Percentiles rank a stretch among this genome's conserved stretches.
Conservation (phyloP, 2,329 filamentous ascomycete genomes). For the Talaromyces sp. region DNA sequence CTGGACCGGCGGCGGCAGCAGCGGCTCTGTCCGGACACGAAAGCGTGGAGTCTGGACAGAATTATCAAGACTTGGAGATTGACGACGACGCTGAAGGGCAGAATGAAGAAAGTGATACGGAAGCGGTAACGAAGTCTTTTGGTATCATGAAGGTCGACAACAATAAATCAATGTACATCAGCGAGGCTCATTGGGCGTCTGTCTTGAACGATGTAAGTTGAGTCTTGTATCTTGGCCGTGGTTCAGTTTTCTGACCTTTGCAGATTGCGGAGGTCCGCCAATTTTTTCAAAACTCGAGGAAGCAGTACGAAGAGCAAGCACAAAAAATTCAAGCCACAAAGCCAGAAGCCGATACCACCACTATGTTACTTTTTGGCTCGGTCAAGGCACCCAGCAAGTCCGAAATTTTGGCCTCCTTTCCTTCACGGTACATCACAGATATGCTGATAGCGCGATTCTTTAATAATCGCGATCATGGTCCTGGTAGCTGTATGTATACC, state of each 20-base stretch:
- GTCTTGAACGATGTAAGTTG: conserved; percentile 63
- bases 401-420: conserved; percentile 76
- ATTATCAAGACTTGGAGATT: conserved; percentile 37
- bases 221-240: background rate
- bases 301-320: conserved; percentile 79
- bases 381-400: conserved; percentile 64
- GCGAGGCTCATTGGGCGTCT: conserved; percentile 78
- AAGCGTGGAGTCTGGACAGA: conserved; percentile 37
- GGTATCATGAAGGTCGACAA: conserved; percentile 82
- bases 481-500: conserved; percentile 53
- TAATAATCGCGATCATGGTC: conserved; percentile 68
- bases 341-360: conserved; percentile 50
- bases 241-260: background rate
- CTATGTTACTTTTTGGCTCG: conserved; percentile 74
- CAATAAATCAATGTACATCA: conserved; percentile 73
- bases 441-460: conserved; percentile 86
- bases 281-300: conserved; percentile 81
- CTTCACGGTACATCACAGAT: conserved; percentile 76
- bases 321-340: conserved; percentile 70
- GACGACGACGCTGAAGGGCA: conserved; percentile 57
- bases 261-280: conserved; percentile 88
- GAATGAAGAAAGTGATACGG: conserved; percentile 61
- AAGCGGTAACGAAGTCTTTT: conserved; percentile 67
- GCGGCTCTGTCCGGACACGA: conserved; percentile 50
- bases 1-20: conserved; percentile 57